Conservation (phyloP, 2,329 filamentous ascomycete species). For the Hypomyces perniciosus region DNA sequence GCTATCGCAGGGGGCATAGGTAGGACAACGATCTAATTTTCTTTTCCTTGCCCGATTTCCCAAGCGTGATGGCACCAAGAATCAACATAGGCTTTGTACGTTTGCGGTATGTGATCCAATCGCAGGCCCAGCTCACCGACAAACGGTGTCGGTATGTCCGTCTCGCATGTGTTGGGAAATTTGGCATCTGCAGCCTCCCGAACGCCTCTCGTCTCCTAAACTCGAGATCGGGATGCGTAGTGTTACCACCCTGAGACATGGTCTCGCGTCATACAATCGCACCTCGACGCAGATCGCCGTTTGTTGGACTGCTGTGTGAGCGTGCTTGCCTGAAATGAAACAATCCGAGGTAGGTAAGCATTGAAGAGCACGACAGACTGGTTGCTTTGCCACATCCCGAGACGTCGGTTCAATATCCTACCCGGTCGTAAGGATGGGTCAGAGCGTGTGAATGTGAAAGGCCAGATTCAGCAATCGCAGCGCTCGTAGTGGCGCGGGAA, state of each 20-base stretch:
- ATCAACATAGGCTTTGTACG: neutral
- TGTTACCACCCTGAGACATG: conserved; percentile 10
- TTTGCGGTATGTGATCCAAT: conserved; percentile 11
- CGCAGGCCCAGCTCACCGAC: conserved; percentile 3
- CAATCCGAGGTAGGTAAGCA: conserved; percentile 14
- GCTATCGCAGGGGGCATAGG: conserved; percentile 4
- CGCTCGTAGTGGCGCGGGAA: conserved; percentile 72
- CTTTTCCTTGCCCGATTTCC: conserved; percentile 2
- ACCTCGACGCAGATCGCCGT: conserved; percentile 13
- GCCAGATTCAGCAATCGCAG: conserved; percentile 47
- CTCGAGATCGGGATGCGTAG: conserved; percentile 12
- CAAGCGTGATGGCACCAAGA: neutral
- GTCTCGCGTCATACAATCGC: conserved; percentile 14
- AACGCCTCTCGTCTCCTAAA: conserved; percentile 10
- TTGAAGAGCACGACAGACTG: conserved; percentile 14
- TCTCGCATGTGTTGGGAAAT: conserved; percentile 8
- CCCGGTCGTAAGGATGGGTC: neutral
- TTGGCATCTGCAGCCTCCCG: conserved; percentile 11
- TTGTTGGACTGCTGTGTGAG: conserved; percentile 6
- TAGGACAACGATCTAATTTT: conserved; percentile 11
- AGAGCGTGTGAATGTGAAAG: neutral
- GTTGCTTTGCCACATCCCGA: conserved; percentile 10
- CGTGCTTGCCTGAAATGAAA: conserved; percentile 11
- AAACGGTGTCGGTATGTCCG: conserved; percentile 11
- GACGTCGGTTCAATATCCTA: conserved; percentile 12